These are phyloP conservation scores for Quercus suber DNA, from an alignment of 306 rosid species.

Conservation along the genomic window DNA sequence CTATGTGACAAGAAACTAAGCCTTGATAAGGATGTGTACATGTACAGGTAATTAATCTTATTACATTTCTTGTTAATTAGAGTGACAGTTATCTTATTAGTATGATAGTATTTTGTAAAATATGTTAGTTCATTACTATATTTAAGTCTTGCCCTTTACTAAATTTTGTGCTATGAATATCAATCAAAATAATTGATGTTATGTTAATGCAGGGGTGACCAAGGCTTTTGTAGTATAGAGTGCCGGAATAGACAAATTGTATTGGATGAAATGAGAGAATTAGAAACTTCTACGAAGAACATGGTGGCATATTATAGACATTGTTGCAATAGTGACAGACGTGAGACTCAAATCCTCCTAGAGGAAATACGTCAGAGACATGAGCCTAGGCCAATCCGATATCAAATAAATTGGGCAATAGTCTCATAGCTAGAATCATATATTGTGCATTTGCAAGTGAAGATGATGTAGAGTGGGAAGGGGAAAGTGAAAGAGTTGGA, in stretches of 20 bases:
- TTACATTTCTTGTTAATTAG: too few species aligned
- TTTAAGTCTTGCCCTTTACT: neutral
- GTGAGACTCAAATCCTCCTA: neutral
- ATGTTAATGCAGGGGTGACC: conserved; percentile 40
- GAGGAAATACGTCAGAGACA: neutral
- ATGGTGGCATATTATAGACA: conserved; percentile 27
- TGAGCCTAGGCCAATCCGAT: neutral
- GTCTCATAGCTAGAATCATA: neutral
- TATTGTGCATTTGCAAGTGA: neutral
- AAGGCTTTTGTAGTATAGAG: conserved; percentile 46
- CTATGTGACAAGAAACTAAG: conserved; percentile 42
- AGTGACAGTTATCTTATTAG: too few species aligned
- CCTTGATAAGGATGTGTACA: conserved; percentile 49
- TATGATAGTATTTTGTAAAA: neutral
- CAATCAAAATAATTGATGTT: neutral
- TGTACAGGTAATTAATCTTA: conserved; percentile 41
- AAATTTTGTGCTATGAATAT: neutral
- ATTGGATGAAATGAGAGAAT: conserved; percentile 38
- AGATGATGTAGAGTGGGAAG: neutral
- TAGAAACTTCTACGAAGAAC: conserved; percentile 42
- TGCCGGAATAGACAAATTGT: conserved; percentile 45
- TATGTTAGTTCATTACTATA: neutral
- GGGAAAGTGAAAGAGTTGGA: neutral
- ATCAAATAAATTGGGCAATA: neutral
- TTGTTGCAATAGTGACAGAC: neutral